Percentiles rank a stretch among this genome's conserved stretches.
phyloP scores from a whole-genome alignment of 768 basidiomycete genomes.

The Russula emetica region DNA sequence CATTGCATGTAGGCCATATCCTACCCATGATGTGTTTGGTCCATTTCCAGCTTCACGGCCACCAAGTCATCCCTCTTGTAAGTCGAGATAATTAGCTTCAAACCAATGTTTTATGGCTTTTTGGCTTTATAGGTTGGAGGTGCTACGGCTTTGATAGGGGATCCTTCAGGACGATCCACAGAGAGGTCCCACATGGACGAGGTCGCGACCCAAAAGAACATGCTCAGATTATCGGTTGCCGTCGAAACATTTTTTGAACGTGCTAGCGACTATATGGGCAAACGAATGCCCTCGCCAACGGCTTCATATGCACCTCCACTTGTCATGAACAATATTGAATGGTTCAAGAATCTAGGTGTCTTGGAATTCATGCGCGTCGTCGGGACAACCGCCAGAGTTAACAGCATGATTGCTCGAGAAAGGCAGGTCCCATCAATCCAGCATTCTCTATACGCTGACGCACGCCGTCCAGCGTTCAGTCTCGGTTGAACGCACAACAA shows the following conservation, averaged over 20 bases:
- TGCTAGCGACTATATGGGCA: conserved; percentile 56
- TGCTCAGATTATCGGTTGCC: conserved; percentile 53
- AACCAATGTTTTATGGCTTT: conserved; percentile 10
- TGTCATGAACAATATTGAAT: conserved; percentile 66
- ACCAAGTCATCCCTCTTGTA: conserved; percentile 79
- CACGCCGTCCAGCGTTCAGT: conserved; percentile 58
- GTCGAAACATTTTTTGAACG: conserved; percentile 69
- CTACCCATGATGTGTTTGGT: conserved; percentile 81
- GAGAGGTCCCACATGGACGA: conserved; percentile 71
- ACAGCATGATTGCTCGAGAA: conserved; percentile 86
- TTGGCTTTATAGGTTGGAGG: conserved; percentile 72
- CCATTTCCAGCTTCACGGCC: conserved; percentile 86
- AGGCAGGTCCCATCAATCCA: conserved; percentile 50
- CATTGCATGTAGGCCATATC: conserved; percentile 92
- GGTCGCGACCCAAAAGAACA: conserved; percentile 61
- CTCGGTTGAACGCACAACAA: conserved; percentile 69
- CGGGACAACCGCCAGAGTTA: conserved; percentile 77
- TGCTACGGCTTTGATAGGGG: conserved; percentile 93
- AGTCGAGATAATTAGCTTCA: conserved; percentile 31
- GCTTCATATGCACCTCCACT: conserved; percentile 32
- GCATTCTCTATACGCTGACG: background rate
- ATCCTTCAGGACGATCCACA: conserved; percentile 84
- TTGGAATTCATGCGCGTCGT: conserved; percentile 81
- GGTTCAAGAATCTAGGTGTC: conserved; percentile 70
- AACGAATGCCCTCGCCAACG: conserved; percentile 12